These are phyloP conservation scores for Torrubiella hemipterigena DNA, from an alignment of 2,329 filamentous ascomycete species.

Conservation along the genomic window DNA sequence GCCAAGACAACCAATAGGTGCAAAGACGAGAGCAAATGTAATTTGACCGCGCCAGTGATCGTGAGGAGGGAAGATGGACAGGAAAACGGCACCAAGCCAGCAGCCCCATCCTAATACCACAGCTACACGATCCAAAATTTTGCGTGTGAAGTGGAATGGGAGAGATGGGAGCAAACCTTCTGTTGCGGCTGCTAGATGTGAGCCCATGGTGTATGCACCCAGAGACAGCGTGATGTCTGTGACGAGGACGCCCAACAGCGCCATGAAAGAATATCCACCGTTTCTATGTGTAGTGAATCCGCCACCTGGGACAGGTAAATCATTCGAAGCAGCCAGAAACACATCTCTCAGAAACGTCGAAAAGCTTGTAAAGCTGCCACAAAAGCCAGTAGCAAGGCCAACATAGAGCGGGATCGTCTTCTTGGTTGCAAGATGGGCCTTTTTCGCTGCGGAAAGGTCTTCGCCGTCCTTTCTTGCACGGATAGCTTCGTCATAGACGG, in stretches of 20 bases:
- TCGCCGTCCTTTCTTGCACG: slow-evolving; percentile 21
- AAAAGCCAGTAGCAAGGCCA: slow-evolving; percentile 76
- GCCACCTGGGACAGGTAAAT: slow-evolving; percentile 34
- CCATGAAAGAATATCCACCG: slow-evolving; percentile 73
- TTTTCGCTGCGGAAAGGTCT: slow-evolving; percentile 33
- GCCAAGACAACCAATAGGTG: slow-evolving; percentile 64
- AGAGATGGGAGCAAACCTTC: slow-evolving; percentile 48
- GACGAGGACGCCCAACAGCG: slow-evolving; percentile 63
- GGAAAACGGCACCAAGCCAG: slow-evolving; percentile 67
- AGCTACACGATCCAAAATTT: slow-evolving; percentile 49
- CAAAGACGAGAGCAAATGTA: slow-evolving; percentile 69
- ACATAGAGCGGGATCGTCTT: slow-evolving; percentile 85
- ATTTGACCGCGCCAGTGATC: slow-evolving; percentile 65
- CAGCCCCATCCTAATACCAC: slow-evolving; percentile 57
- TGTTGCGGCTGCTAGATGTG: slow-evolving; percentile 58
- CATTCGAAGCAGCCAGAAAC: slow-evolving; percentile 70
- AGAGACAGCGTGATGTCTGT: slow-evolving; percentile 60
- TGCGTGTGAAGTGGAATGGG: slow-evolving; percentile 42
- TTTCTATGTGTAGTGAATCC: too few relatives aligned
- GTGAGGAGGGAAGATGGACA: slow-evolving; percentile 61
- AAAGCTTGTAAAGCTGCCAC: slow-evolving; percentile 82
- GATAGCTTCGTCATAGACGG: slow-evolving; percentile 22
- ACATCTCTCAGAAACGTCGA: slow-evolving; percentile 72
- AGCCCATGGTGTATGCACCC: slow-evolving; percentile 57
- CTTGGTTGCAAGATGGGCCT: slow-evolving; percentile 53